Evolutionary conservation across 768 basidiomycete genomes (phyloP).

Genomic region (Floccularia luteovirens): DNA sequence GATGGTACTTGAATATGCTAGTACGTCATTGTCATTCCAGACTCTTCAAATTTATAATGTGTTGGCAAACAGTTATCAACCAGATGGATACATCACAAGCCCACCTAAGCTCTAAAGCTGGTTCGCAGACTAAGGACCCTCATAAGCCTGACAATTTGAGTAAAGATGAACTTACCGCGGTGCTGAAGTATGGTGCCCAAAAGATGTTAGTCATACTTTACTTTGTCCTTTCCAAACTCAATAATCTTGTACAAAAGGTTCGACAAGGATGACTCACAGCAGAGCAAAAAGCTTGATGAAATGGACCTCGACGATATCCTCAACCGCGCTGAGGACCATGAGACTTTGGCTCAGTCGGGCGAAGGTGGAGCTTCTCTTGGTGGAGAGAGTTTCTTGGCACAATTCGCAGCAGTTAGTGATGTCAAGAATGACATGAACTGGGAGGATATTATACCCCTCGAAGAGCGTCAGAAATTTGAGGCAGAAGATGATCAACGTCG

Average conservation of each 20-base stretch:
- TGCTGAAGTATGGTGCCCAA: slow-evolving; percentile 97
- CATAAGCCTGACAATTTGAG: slow-evolving; percentile 79
- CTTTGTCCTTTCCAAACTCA: slow-evolving; percentile 6
- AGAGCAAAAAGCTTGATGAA: slow-evolving; percentile 94
- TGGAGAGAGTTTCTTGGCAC: slow-evolving; percentile 92
- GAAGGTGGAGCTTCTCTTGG: slow-evolving; percentile 93
- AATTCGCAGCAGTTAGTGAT: slow-evolving; percentile 94
- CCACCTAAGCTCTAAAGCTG: slow-evolving; percentile 79
- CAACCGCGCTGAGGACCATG: slow-evolving; percentile 94
- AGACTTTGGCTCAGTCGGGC: slow-evolving; percentile 77
- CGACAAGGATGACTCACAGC: slow-evolving; percentile 91
- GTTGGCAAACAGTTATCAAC: slow-evolving; percentile 73
- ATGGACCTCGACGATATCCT: slow-evolving; percentile 99
- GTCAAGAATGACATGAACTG: slow-evolving; percentile 98
- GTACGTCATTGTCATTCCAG: slow-evolving; percentile 44
- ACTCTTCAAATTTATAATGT: slow-evolving; percentile 6
- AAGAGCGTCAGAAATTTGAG: slow-evolving; percentile 81
- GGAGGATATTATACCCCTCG: slow-evolving; percentile 98
- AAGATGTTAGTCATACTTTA: slow-evolving; percentile 70
- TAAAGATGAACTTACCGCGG: slow-evolving; percentile 95
- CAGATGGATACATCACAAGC: slow-evolving; percentile 99
- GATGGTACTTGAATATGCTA: slow-evolving; percentile 99
- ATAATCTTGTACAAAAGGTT: slow-evolving; percentile 50
- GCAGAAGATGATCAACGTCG: slow-evolving; percentile 72
- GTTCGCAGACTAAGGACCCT: slow-evolving; percentile 49